These are phyloP conservation scores for Trichoderma harzianum DNA, from an alignment of 2,329 filamentous ascomycete genomes.

Conservation along the genomic window DNA sequence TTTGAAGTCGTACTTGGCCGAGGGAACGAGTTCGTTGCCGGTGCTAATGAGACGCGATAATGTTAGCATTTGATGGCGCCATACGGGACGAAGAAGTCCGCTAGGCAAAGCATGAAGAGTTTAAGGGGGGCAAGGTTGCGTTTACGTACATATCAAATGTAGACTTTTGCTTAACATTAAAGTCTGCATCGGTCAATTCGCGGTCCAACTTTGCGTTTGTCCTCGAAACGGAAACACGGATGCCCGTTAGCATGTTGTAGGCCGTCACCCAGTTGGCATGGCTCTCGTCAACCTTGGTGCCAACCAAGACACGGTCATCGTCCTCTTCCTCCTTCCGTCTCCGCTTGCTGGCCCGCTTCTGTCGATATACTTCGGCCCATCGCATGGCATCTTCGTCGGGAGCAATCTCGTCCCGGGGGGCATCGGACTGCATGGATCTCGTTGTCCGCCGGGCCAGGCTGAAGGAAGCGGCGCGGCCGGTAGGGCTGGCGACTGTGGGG, in stretches of 20 bases:
- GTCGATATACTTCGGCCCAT: conserved; percentile 89
- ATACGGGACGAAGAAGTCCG: not conserved
- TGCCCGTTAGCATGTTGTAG: conserved; percentile 99
- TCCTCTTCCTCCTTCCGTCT: conserved; percentile 81
- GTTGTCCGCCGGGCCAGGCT: conserved; percentile 77
- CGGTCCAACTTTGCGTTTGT: conserved; percentile 97
- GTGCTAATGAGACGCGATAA: conserved; percentile 52
- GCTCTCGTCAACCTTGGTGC: conserved; percentile 95
- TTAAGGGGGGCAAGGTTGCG: not conserved
- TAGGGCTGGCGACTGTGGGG: conserved; percentile 53
- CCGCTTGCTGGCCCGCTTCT: conserved; percentile 85
- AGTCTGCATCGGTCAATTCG: conserved; percentile 84
- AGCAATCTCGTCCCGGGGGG: conserved; percentile 75
- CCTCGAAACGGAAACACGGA: conserved; percentile 91
- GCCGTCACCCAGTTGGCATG: conserved; percentile 97
- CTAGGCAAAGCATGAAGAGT: not conserved
- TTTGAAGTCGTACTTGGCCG: conserved; percentile 99
- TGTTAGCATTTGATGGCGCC: not conserved
- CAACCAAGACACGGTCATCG: conserved; percentile 90
- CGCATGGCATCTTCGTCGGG: conserved; percentile 87
- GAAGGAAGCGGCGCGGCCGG: conserved; percentile 74
- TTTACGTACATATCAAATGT: conserved; percentile 89
- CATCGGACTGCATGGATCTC: conserved; percentile 79
- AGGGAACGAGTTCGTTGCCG: conserved; percentile 94
- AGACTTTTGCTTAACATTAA: conserved; percentile 92